Percentiles rank a stretch among this genome's conserved stretches.
Conservation (phyloP, 2,329 filamentous ascomycete species). For the Nakataea oryzae region DNA sequence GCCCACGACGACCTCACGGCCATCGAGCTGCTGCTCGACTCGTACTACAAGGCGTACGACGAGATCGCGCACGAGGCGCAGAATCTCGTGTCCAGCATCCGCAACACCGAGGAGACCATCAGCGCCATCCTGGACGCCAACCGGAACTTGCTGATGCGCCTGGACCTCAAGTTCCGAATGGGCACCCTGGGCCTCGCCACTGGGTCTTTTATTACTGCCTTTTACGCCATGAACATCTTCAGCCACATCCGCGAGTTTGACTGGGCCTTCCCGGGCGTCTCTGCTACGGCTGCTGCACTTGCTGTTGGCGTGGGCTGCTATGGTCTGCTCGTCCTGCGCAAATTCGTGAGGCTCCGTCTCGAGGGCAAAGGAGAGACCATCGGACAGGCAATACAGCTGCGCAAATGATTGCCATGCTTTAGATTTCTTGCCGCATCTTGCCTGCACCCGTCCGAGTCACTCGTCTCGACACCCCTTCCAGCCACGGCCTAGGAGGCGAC, state of each 20-base stretch:
- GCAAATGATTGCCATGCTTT: not conserved
- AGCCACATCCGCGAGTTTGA: constrained; percentile 95
- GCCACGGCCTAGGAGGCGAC: too few relatives aligned
- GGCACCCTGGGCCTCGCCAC: constrained; percentile 89
- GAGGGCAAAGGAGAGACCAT: constrained; percentile 10
- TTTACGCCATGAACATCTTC: constrained; percentile 99
- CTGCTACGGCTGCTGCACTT: constrained; percentile 59
- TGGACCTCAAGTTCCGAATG: constrained; percentile 93
- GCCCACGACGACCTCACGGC: constrained; percentile 81
- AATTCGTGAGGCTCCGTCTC: constrained; percentile 27
- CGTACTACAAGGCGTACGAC: constrained; percentile 94
- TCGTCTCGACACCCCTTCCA: too few relatives aligned
- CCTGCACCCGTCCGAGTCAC: not conserved
- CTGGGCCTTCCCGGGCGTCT: constrained; percentile 73
- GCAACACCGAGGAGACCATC: constrained; percentile 95
- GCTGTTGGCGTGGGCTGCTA: constrained; percentile 72
- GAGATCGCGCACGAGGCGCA: constrained; percentile 94
- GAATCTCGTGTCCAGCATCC: constrained; percentile 86
- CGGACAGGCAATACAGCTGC: not conserved
- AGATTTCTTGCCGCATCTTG: not conserved
- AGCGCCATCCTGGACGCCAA: constrained; percentile 97
- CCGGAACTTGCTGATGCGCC: constrained; percentile 92
- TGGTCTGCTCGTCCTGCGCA: constrained; percentile 71
- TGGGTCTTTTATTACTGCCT: constrained; percentile 85
- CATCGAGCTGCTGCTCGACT: constrained; percentile 92